Percentiles rank a stretch among this genome's conserved stretches.
Evolutionary conservation across 306 rosid genomes (phyloP).

Genomic region (Dalbergia oliveri): DNA sequence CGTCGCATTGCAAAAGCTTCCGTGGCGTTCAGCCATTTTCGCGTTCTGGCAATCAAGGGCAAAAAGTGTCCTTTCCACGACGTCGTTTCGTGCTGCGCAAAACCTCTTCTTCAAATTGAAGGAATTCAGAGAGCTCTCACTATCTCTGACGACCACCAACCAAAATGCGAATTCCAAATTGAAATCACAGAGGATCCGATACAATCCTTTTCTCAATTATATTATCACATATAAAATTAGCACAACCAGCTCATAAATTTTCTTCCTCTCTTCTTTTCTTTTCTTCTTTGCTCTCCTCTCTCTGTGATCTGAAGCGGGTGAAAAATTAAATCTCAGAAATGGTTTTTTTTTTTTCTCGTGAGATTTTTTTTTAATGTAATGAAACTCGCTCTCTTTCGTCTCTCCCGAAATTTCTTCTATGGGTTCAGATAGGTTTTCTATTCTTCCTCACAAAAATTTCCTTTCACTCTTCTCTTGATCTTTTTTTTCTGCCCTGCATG

Average conservation of each 20-base stretch:
- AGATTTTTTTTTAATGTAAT: conserved; percentile 42
- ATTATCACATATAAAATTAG: background rate
- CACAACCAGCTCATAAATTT: conserved; percentile 17
- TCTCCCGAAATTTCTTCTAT: conserved; percentile 17
- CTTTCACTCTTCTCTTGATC: conserved; percentile 35
- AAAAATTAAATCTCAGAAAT: conserved; percentile 27
- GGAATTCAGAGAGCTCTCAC: conserved; percentile 33
- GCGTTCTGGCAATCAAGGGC: conserved; percentile 42
- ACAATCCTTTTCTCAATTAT: conserved; percentile 36
- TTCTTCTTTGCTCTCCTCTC: conserved; percentile 6
- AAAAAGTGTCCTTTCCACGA: conserved; percentile 3
- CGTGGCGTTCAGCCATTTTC: conserved; percentile 45
- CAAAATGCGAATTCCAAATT: conserved; percentile 47
- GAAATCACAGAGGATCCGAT: conserved; percentile 50
- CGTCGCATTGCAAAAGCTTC: conserved; percentile 54
- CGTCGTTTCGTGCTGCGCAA: conserved; percentile 29
- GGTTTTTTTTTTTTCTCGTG: conserved; percentile 4
- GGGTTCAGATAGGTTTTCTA: conserved; percentile 36
- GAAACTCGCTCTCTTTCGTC: background rate
- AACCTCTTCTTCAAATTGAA: conserved; percentile 35
- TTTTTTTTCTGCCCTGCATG: background rate
- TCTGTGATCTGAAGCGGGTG: conserved; percentile 49
- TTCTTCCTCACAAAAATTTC: conserved; percentile 22
- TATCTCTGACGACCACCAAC: conserved; percentile 31
- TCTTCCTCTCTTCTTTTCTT: too few relatives aligned